Base-by-base conservation (phyloP, 305 asterid species). In the Lippia alba region DNA sequence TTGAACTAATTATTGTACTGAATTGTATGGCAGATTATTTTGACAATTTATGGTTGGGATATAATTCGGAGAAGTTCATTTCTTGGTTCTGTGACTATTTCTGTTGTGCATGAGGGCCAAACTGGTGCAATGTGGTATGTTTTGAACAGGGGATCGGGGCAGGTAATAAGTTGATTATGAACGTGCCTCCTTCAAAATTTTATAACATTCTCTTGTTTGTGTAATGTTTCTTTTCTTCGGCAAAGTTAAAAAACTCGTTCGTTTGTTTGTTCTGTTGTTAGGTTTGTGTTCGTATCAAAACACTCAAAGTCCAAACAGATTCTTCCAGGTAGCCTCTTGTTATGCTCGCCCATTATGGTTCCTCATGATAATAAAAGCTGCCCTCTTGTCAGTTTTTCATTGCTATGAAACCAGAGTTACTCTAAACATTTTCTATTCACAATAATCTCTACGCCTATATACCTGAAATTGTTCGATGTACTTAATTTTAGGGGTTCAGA, bases 11-110 rank as follows among this genome's bases (percentile, higher is more conserved):
- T 69, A 61, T 18, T 81, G 53, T 73, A 71, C 76, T 68, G 56
- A 56, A 80, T 74, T 78, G 40, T 70, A 15, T 71, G 78, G 64
- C 99, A 94, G 99, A 85, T 94, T 74, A 87, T 72, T 72, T 90
- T 91, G 74, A 89, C 96, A 50, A 82, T 94, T 64, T 88, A 89
- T 85, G 96, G 89, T 76, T 94, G 96, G 97, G 96, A 89, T 83
- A 83, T 85, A 78, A 78, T 88, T 72, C 89, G 97, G 90, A 89
- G 89, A 85, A 87, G 91, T 85, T 81, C 94, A 73, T 86, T 91
- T 80, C 96, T 91, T 83, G 97, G 99, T 69, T 86, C 96, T 24
- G 93, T 83, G 80, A 82, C 85, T 72, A 68, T 88, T 78, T 82
- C 90, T 67, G 83, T 94, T 73, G 93, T 80, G 79, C 83, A 76